Evolutionary conservation across 495 filamentous ascomycete species (phyloP).

Genomic region (Xylaria telfairii): DNA sequence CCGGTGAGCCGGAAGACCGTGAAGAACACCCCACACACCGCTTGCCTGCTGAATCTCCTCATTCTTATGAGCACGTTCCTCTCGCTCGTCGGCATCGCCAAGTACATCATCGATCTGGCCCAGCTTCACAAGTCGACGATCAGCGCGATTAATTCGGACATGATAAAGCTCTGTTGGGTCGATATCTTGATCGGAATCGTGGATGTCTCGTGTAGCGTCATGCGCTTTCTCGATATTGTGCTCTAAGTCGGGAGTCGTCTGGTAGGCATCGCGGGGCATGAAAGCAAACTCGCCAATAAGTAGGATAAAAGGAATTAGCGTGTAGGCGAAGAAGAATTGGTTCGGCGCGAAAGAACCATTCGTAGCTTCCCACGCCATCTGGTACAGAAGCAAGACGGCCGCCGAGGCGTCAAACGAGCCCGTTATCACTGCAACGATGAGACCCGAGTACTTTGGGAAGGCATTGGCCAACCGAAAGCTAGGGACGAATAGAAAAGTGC

Average conservation of each 20-base stretch:
- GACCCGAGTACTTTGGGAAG: slow-evolving; percentile 68
- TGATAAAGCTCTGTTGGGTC: slow-evolving; percentile 37
- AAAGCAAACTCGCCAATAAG: slow-evolving; percentile 61
- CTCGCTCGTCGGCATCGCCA: slow-evolving; percentile 47
- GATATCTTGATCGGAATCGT: slow-evolving; percentile 50
- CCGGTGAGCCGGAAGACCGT: slow-evolving; percentile 50
- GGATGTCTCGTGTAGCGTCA: slow-evolving; percentile 40
- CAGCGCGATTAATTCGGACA: slow-evolving; percentile 44
- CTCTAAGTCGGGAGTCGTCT: slow-evolving; percentile 63
- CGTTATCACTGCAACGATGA: slow-evolving; percentile 71
- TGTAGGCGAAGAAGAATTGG: slow-evolving; percentile 70
- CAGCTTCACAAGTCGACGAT: slow-evolving; percentile 36
- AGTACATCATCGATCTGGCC: slow-evolving; percentile 53
- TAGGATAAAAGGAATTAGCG: slow-evolving; percentile 63
- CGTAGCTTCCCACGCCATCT: slow-evolving; percentile 62
- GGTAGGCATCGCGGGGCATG: slow-evolving; percentile 69
- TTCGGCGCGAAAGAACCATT: slow-evolving; percentile 57
- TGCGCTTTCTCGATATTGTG: slow-evolving; percentile 44
- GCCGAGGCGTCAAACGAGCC: slow-evolving; percentile 76
- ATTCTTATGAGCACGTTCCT: slow-evolving; percentile 56
- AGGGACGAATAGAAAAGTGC: slow-evolving; percentile 73
- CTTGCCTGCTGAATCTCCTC: slow-evolving; percentile 59
- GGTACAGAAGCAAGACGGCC: slow-evolving; percentile 71
- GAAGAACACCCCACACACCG: slow-evolving; percentile 58
- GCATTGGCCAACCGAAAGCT: slow-evolving; percentile 76